Conservation (phyloP, 75 land plant genomes). For the Larix kaempferi region DNA sequence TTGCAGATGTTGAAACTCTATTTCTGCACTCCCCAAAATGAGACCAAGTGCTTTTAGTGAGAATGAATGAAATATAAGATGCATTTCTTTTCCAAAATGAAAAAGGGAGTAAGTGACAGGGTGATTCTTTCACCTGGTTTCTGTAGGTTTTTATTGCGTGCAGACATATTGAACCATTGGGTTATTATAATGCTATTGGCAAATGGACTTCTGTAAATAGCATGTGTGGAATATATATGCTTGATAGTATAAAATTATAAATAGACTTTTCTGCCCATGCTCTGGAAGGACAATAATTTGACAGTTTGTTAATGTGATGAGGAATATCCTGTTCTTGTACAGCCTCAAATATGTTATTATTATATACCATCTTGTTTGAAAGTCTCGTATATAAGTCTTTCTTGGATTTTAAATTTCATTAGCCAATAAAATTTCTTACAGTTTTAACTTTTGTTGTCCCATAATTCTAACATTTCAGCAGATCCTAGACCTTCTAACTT, state of each 20-base stretch:
- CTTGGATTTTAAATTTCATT: background rate
- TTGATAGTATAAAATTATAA: background rate
- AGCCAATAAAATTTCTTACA: background rate
- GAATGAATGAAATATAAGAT: background rate
- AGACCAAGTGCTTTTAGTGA: background rate
- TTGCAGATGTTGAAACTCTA: too few relatives aligned
- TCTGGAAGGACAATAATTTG: background rate
- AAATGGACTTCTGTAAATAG: background rate
- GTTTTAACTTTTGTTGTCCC: background rate
- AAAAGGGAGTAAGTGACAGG: background rate
- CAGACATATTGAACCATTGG: background rate
- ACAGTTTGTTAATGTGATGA: background rate
- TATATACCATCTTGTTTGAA: background rate
- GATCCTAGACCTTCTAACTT: background rate
- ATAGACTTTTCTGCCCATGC: background rate
- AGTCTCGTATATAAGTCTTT: background rate
- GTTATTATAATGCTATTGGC: background rate
- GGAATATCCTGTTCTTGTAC: background rate
- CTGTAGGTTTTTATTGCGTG: background rate
- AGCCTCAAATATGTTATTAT: background rate
- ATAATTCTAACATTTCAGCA: background rate
- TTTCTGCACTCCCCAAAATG: background rate
- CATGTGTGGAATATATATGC: background rate
- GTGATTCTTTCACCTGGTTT: background rate
- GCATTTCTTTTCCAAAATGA: background rate